Conservation (phyloP, 345 rosid genomes). For the Mangifera indica region DNA sequence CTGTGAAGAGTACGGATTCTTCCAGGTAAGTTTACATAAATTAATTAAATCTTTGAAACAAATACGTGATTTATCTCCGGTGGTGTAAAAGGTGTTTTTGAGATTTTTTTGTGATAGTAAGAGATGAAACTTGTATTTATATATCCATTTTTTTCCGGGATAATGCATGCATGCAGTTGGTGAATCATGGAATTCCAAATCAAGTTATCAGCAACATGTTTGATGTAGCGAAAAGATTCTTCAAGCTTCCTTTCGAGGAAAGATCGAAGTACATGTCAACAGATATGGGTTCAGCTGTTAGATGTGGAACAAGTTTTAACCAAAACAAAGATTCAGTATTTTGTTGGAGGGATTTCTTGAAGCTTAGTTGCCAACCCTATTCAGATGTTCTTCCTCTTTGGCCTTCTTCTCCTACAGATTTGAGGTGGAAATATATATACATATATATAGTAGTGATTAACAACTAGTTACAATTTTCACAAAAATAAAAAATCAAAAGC, state of each 20-base stretch:
- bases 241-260: conserved; percentile 39
- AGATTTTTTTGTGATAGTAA: too few relatives aligned
- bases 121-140: too few relatives aligned
- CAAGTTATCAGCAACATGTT: conserved; percentile 20
- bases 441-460: too few relatives aligned
- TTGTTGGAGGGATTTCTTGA: conserved; percentile 48
- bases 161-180: conserved; percentile 26
- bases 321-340: conserved; percentile 36
- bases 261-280: conserved; percentile 42
- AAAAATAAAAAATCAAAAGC: too few relatives aligned
- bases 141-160: too few relatives aligned
- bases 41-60: too few relatives aligned
- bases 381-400: conserved; percentile 31
- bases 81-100: too few relatives aligned
- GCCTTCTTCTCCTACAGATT: conserved; percentile 37
- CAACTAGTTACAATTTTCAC: too few relatives aligned
- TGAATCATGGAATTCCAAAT: conserved; percentile 33
- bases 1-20: conserved; percentile 39
- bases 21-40: conserved; percentile 26
- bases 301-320: conserved; percentile 45
- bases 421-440: conserved; percentile 21
- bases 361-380: conserved; percentile 39
- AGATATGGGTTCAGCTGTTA: conserved; percentile 30
- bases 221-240: conserved; percentile 26
- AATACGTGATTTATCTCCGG: too few relatives aligned